Percentiles rank a stretch among this genome's conserved stretches.
Conservation (phyloP, 2,329 filamentous ascomycete species). For the Sporothrix brunneoviolacea region DNA sequence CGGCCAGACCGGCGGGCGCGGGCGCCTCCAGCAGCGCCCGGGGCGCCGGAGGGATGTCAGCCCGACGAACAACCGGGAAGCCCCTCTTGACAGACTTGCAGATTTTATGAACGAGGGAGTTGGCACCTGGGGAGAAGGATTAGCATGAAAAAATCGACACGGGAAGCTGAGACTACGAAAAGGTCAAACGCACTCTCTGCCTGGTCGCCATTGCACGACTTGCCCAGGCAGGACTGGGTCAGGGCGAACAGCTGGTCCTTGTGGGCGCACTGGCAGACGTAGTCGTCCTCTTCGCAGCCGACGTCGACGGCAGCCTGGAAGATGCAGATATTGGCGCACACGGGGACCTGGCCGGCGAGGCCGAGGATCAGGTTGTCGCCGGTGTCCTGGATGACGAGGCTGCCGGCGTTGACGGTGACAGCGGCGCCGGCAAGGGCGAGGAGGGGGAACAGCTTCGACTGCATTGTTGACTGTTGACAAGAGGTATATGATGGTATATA, state of each 20-base stretch:
- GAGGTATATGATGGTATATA: background rate
- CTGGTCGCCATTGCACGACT: slow-evolving; percentile 11
- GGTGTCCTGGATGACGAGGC: slow-evolving; percentile 6
- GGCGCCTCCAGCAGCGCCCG: background rate
- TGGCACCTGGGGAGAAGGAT: background rate
- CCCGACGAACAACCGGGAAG: no score
- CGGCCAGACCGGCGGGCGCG: background rate
- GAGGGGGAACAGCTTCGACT: background rate
- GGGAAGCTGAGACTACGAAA: background rate
- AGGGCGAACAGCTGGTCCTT: slow-evolving; percentile 12
- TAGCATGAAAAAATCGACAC: no score
- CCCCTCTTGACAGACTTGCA: background rate
- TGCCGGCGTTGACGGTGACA: background rate
- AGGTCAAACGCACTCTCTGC: slow-evolving; percentile 1
- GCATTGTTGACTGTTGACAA: background rate
- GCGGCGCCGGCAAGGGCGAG: background rate
- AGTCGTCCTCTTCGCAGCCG: slow-evolving; percentile 16
- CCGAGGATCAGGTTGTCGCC: slow-evolving; percentile 28
- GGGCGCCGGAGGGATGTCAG: background rate
- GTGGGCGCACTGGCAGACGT: slow-evolving; percentile 16
- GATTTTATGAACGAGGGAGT: background rate
- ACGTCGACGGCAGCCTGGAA: slow-evolving; percentile 14
- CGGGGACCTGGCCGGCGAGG: slow-evolving; percentile 32
- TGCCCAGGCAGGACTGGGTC: slow-evolving; percentile 14
- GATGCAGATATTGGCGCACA: slow-evolving; percentile 18